These are phyloP conservation scores for Hygrocybe punicea DNA, from an alignment of 768 basidiomycete species.

Conservation along the genomic window DNA sequence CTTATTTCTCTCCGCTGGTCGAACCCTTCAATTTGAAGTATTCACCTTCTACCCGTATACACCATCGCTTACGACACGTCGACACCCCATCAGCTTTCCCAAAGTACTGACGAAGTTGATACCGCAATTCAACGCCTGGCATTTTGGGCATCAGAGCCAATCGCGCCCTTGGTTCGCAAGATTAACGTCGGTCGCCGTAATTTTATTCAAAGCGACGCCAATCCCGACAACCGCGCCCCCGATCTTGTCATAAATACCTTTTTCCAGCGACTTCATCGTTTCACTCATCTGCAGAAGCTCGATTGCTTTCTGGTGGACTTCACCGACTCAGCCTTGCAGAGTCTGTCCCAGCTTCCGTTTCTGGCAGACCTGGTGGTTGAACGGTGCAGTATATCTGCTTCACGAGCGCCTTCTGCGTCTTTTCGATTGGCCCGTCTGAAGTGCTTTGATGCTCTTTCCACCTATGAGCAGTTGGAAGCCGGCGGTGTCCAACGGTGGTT, in stretches of 20 bases:
- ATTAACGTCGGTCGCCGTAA: neutral
- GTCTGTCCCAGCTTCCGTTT: neutral
- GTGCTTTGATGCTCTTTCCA: neutral
- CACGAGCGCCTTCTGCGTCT: neutral
- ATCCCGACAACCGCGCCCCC: neutral
- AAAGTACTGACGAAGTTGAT: neutral
- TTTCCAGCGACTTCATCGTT: neutral
- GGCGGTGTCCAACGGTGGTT: neutral
- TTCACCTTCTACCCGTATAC: neutral
- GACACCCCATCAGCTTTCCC: neutral
- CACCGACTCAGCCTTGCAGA: neutral
- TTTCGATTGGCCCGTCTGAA: neutral
- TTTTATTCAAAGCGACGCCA: no score
- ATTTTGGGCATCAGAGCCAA: neutral
- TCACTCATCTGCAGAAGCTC: neutral
- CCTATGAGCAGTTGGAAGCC: neutral
- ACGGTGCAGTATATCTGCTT: neutral
- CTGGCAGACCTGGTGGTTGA: neutral
- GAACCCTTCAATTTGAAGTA: neutral
- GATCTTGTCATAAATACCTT: neutral
- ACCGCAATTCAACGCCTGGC: neutral
- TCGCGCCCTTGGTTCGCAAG: neutral
- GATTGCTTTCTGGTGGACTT: neutral
- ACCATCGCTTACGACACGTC: neutral
- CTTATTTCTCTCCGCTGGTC: neutral